A percentile compares a stretch with the other conserved stretches of the same genome.
Conservation (phyloP, 257 asterid species). For the Forsythia suspensa region DNA sequence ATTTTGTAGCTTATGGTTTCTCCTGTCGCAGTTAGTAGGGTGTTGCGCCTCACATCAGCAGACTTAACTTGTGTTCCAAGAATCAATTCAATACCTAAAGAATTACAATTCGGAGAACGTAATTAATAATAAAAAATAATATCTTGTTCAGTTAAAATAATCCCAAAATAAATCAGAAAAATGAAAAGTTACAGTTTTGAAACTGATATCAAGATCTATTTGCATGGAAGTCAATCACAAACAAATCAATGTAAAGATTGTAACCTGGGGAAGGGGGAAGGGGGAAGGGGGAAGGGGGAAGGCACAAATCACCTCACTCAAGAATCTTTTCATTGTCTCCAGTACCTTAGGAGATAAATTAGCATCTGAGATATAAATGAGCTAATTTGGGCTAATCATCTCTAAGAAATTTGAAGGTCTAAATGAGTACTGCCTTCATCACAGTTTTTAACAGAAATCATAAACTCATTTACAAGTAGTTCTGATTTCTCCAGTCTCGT, state of each 20-base stretch:
- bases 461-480: neutral
- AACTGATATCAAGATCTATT: neutral
- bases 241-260: neutral
- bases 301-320: neutral
- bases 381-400: neutral
- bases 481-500: neutral
- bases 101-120: slow-evolving; percentile 20
- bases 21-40: slow-evolving; percentile 72
- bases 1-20: slow-evolving; percentile 87
- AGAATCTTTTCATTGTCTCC: neutral
- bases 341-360: neutral
- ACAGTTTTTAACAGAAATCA: neutral
- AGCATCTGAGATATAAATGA: neutral
- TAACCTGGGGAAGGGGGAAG: no score
- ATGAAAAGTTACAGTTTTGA: neutral
- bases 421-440: neutral
- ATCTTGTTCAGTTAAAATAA: slow-evolving; percentile 9
- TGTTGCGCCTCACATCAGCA: slow-evolving; percentile 80
- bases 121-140: slow-evolving; percentile 1
- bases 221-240: neutral
- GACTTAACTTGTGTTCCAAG: slow-evolving; percentile 85
- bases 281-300: neutral
- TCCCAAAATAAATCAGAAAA: slow-evolving; percentile 13
- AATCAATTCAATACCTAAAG: slow-evolving; percentile 78
- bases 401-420: neutral